phyloP scores from a whole-genome alignment of 2,329 filamentous ascomycete species.

The Paracorniculantispora psalliotae region DNA sequence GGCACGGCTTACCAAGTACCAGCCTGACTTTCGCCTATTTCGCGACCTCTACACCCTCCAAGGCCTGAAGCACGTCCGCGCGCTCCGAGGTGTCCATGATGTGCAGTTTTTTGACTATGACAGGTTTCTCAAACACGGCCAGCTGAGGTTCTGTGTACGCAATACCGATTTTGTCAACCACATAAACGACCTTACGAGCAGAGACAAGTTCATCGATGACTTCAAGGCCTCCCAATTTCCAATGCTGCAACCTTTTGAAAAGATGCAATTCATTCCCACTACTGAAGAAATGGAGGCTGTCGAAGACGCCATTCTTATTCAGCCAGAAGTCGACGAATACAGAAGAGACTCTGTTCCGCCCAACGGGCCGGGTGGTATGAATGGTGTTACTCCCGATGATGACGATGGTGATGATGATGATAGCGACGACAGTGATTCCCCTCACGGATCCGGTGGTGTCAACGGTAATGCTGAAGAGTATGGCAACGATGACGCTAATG shows the following conservation, averaged over 20 bases:
- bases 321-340: not conserved
- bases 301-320: not conserved
- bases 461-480: not conserved
- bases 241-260: conserved; percentile 15
- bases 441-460: too few relatives aligned
- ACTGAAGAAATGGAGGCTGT: not conserved
- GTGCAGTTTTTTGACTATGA: conserved; percentile 38
- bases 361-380: too few relatives aligned
- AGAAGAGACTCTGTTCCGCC: not conserved
- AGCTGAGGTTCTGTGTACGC: conserved; percentile 18
- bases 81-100: conserved; percentile 39
- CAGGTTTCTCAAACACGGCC: conserved; percentile 14
- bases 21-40: conserved; percentile 35
- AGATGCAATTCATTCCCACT: not conserved
- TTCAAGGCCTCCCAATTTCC: conserved; percentile 16
- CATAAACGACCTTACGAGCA: conserved; percentile 21
- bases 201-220: conserved; percentile 16
- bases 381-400: too few relatives aligned
- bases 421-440: not conserved
- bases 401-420: not conserved
- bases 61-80: conserved; percentile 39
- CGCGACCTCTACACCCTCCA: conserved; percentile 37
- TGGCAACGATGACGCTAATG: conserved; percentile 7
- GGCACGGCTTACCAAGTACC: conserved; percentile 30
- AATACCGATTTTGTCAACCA: conserved; percentile 27